Base-by-base conservation (phyloP, 2,329 filamentous ascomycete species). In the Bipolaris cookei region DNA sequence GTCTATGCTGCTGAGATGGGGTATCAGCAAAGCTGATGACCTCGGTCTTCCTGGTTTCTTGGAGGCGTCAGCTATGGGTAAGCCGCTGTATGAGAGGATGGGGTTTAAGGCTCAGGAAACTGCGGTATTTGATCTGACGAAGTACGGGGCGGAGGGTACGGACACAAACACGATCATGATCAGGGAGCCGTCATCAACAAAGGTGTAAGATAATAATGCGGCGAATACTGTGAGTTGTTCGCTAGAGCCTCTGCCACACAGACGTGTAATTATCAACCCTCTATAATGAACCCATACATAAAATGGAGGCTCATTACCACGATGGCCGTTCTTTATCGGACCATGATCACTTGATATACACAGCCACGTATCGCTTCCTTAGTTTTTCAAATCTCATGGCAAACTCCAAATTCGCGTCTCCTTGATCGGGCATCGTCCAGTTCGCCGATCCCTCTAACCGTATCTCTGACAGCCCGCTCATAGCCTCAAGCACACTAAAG, bases 1-100 rank as follows among this genome's bases (percentile, higher is more conserved):
- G 0, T 64, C 66, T 1, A 62, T 77, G 67, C 64, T 78, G 7
- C 46, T 82, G 49, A 58, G 74, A 21, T 77, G 75, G 74, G 80
- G 79, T 0, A 59, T 74, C 4, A 63, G 72, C 23, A 62, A 74
- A 58, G 79, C 79, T 20, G 79, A 82, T 59, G 62, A 68, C 41
- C 62, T 73, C 14, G 69, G 75, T 1, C 46, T 82, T 18, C 74
- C 74, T n/a, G 64, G 66, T 2, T 82, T 77, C 60, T 60, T 82
- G 7, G 80, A 82, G 54, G 70, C 77, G 3, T 76, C 75, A 8
- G 67, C 71, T 8, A 70, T 71, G 50, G 80, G 79, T 0, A 73
- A 66, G 46, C 73, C 71, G 6, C 53, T 82, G 46, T 82, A 82
- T 59, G 66, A 62, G 49, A 70, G 67, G 25, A 56, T 65, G 30